Evolutionary conservation across 2,329 filamentous ascomycete species (phyloP).

Genomic region (Acephala macrosclerotiorum): DNA sequence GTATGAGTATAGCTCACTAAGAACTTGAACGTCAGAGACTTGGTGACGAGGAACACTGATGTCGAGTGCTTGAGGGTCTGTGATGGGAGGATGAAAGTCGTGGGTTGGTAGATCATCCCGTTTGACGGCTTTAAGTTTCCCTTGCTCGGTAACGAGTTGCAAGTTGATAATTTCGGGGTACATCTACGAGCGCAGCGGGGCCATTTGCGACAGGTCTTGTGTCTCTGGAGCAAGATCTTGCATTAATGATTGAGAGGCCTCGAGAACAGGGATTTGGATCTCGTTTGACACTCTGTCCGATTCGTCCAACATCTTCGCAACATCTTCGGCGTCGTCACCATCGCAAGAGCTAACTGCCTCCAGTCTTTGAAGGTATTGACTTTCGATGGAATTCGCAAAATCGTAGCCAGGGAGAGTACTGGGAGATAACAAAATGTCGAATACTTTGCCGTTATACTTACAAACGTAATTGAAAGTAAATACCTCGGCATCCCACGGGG

Average conservation of each 20-base stretch:
- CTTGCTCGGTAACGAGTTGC: slow-evolving; percentile 1
- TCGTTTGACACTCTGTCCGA: not conserved
- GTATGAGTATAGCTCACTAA: not conserved
- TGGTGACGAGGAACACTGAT: not conserved
- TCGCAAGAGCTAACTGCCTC: not conserved
- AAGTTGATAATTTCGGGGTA: not conserved
- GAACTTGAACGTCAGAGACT: not conserved
- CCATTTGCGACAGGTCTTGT: not conserved
- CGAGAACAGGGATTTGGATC: not conserved
- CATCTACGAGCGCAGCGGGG: not conserved
- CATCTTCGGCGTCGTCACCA: not conserved
- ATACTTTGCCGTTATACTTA: not conserved
- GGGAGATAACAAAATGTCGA: slow-evolving; percentile 3
- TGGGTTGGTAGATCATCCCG: not conserved
- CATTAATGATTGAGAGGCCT: not conserved
- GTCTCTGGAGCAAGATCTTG: not conserved
- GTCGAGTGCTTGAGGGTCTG: not conserved
- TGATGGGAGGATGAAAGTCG: not conserved
- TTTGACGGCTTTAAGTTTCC: not conserved
- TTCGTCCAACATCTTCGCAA: not conserved
- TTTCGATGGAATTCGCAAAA: not conserved
- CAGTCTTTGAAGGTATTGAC: not conserved
- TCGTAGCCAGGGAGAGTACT: not conserved
- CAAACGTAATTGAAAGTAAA: slow-evolving; percentile 6
- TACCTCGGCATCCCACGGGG: not conserved